Evolutionary conservation across 2,329 filamentous ascomycete species (phyloP), one percentile per base, ranked within the genome.

Genomic region (Penicillium sumatraense): DNA sequence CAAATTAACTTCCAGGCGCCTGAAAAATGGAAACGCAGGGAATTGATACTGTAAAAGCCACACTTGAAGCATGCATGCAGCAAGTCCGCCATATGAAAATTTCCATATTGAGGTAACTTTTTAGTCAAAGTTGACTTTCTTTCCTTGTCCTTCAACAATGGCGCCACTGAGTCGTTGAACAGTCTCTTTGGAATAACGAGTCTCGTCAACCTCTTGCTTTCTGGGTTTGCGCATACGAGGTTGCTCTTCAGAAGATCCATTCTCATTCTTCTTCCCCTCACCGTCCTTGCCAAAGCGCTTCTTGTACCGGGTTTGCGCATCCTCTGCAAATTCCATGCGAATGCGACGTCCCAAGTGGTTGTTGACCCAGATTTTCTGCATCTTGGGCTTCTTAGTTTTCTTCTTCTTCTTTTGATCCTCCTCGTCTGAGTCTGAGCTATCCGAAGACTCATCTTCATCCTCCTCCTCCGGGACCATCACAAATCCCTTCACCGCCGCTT

Each of bases 321-420:
- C 95, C 77, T 99, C 95, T 18, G 95, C 95, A 67, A 93, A 92
- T 73, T 99, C 93, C 72, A 95, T 87, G 71, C 93, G 90, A 63
- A 99, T 81, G 60, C 87, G 83, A 26, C 95, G 85, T 24, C 93
- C 92, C 49, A 89, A 80, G 53, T 97, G 83, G 66, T 87, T 85
- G 76, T 96, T 96, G 61, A 97, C 88, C 84, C 91, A 96, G 83
- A 92, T 90, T 65, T 76, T 76, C 52, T 75, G 76, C 70, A 83
- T 83, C 48, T 74, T 75, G 21, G 73, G 74, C 53, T 80, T 80
- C 48, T 63, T 68, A 8, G 62, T 49, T 52, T 61, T 68, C 38
- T 70, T 75, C 55, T 68, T 62, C 49, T 65, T 71, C 58, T 72
- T 70, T 36, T 65, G 56, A 18, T 49, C 29, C 42, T 62, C 60